Conservation (phyloP, 1,284 basidiomycete species). For the Golubevia sp. region DNA sequence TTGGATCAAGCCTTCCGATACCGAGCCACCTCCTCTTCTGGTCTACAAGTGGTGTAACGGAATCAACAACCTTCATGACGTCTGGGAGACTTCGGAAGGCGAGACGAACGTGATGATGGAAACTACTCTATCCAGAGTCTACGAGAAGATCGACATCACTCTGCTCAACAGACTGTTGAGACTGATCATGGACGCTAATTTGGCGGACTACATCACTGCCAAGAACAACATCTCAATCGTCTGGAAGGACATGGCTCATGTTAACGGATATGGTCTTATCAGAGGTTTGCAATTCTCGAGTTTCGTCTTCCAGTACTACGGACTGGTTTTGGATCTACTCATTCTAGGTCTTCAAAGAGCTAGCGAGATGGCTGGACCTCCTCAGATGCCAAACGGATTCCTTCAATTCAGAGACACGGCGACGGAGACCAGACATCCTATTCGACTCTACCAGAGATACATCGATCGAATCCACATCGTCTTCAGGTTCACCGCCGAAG, state of each 20-base stretch:
- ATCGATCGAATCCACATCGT: conserved; percentile 68
- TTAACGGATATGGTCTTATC: conserved; percentile 58
- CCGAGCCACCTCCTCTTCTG: conserved; percentile 57
- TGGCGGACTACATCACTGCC: conserved; percentile 60
- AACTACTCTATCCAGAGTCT: conserved; percentile 57
- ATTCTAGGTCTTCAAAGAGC: conserved; percentile 57
- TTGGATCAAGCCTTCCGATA: conserved; percentile 61
- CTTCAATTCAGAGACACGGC: conserved; percentile 53
- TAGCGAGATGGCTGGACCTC: conserved; percentile 58
- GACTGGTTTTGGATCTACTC: conserved; percentile 55
- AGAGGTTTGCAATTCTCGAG: conserved; percentile 59
- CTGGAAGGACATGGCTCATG: conserved; percentile 61
- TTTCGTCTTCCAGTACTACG: conserved; percentile 62
- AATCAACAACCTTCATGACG: conserved; percentile 56
- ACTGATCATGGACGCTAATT: conserved; percentile 60
- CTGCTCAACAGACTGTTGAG: conserved; percentile 58
- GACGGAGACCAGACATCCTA: conserved; percentile 54
- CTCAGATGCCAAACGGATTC: conserved; percentile 58
- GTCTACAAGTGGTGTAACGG: conserved; percentile 62
- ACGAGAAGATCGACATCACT: conserved; percentile 60
- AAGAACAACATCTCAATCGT: conserved; percentile 62
- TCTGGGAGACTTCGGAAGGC: conserved; percentile 50
- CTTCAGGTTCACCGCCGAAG: conserved; percentile 98
- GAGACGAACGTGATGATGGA: conserved; percentile 60
- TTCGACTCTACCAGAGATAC: conserved; percentile 58